Evolutionary conservation across 768 basidiomycete genomes (phyloP).

Genomic region (Stropharia rugosoannulata): DNA sequence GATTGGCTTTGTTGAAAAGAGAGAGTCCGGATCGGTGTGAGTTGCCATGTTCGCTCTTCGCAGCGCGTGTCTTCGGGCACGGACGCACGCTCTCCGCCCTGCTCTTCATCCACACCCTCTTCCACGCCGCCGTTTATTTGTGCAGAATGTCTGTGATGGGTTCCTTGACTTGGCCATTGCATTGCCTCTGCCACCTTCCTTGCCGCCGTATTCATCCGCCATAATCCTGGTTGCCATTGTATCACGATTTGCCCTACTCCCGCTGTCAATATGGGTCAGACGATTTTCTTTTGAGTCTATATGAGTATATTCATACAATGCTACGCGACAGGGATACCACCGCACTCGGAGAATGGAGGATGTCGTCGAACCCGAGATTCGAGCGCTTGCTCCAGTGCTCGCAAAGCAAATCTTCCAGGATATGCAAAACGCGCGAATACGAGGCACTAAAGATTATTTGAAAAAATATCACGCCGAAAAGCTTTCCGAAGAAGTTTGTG

Average conservation of each 20-base stretch:
- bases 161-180: conserved; percentile 78
- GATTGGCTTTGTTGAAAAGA: background rate
- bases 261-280: conserved; percentile 77
- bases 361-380: conserved; percentile 55
- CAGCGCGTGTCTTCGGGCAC: conserved; percentile 24
- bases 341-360: conserved; percentile 62
- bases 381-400: conserved; percentile 43
- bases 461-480: conserved; percentile 47
- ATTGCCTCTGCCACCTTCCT: conserved; percentile 66
- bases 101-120: conserved; percentile 10
- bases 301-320: conserved; percentile 11
- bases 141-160: conserved; percentile 53
- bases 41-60: conserved; percentile 32
- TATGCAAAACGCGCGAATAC: conserved; percentile 57
- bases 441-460: conserved; percentile 53
- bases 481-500: conserved; percentile 46
- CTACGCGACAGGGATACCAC: conserved; percentile 51
- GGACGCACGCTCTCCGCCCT: conserved; percentile 13
- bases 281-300: background rate
- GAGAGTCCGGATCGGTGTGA: background rate
- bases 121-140: conserved; percentile 28
- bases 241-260: conserved; percentile 62
- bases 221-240: conserved; percentile 69
- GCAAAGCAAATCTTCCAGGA: conserved; percentile 41
- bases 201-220: conserved; percentile 72